Base-by-base conservation (phyloP, 805 yeast genomes). In the Myxozyma kluyveri region DNA sequence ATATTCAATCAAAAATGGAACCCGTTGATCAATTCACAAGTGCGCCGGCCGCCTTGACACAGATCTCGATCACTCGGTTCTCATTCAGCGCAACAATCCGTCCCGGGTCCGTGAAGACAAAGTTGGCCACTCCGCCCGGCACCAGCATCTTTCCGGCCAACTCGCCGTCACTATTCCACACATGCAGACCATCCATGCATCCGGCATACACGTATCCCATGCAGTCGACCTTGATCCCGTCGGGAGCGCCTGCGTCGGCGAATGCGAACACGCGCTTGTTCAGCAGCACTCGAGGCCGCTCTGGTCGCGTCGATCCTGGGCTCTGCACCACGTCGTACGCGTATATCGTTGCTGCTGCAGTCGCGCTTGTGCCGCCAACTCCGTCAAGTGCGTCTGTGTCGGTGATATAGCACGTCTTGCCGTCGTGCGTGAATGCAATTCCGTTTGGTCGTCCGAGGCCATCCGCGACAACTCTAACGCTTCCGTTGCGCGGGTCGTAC, bases 401-500 rank as follows among this genome's bases (percentile, higher is more conserved):
- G 0, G 85, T 80, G 69, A 81, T 75, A 56, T 74, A 80, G 63
- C 79, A 63, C 22, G 66, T 60, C 24, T 72, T 72, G 2, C 67
- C 68, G 42, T 68, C 72, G 3, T 65, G 65, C 5, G 67, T 60
- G 79, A 83, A 83, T 38, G 78, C 81, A 50, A 83, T 69, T 9
- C 95, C 95, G 65, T 88, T 88, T 10, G 96, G 81, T 42, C 83
- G 82, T 9, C 66, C 67, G 42, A 79, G 67, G 22, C 71, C 67
- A 26, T 74, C 74, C 47, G 74, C 67, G 1, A 76, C 65, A 12
- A 67, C 67, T 7, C 61, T 55, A 9, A 51, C 35, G 19, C 41
- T 42, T 2, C 57, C 57, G 3, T 41, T 50, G 12, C 27, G 60
- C 6, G 74, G 64, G 29, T 72, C 68, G 47, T 74, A 71, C 40